Percentiles rank a stretch among this genome's conserved stretches.
phyloP scores from a whole-genome alignment of 495 filamentous ascomycete genomes.

The Cryomyces minteri region DNA sequence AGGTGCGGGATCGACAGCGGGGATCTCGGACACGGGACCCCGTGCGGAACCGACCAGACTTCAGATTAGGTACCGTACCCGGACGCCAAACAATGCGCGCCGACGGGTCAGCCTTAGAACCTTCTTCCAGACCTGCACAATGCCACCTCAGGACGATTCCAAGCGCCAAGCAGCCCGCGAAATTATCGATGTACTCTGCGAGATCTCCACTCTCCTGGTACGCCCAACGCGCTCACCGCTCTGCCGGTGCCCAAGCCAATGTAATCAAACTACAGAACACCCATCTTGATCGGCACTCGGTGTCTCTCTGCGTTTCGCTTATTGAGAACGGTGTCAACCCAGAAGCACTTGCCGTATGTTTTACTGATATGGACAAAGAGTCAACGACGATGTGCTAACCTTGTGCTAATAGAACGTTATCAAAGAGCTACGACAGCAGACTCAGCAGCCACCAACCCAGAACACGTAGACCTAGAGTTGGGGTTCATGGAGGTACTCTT shows the following conservation, averaged over 20 bases:
- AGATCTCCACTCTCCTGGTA: conserved; percentile 83
- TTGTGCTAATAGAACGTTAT: conserved; percentile 15
- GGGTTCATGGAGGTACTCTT: no score
- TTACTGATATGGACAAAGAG: background rate
- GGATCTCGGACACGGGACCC: no score
- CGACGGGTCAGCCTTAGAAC: no score
- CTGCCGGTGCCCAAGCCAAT: no score
- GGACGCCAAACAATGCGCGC: no score
- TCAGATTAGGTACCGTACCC: no score
- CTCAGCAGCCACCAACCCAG: background rate
- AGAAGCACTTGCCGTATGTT: conserved; percentile 75
- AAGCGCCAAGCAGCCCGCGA: conserved; percentile 88
- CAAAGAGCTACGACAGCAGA: conserved; percentile 15
- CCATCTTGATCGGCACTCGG: conserved; percentile 68
- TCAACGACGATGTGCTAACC: background rate
- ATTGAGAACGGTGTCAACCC: conserved; percentile 97
- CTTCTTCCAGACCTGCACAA: background rate
- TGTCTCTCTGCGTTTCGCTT: conserved; percentile 87
- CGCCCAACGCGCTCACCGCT: conserved; percentile 1
- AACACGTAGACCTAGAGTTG: no score
- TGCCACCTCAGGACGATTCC: conserved; percentile 14
- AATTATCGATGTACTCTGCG: conserved; percentile 86
- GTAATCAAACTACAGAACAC: conserved; percentile 46
- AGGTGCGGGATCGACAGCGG: no score
- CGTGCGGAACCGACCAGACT: no score